Base-by-base conservation (phyloP, 768 basidiomycete species). In the Lentinula boryana region DNA sequence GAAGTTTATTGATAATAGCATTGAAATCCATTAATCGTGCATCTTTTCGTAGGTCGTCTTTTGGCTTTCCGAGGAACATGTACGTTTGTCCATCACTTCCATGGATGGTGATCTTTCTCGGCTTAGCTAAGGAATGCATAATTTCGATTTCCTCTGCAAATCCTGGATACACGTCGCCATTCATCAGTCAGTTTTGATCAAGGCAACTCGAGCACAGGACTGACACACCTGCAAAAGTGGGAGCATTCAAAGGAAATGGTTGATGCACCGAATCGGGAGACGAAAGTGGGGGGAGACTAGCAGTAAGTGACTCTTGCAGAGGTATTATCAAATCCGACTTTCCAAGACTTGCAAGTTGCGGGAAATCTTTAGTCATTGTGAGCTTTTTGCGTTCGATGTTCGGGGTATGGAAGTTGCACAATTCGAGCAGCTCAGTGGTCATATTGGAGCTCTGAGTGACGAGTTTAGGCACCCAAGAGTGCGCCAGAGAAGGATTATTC, bases 11-110 rank as follows among this genome's bases (percentile, higher is more conserved):
- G 74, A 99, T 95, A 73, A 99, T 95, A 3, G 91, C 84, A 68
- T 98, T 95, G 74, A 98, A 93, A 69, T 98, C 97, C 96, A 98
- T 98, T 58, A 99, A 73, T 5, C 97, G 84, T 0, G 95, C 95
- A 68, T 99, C 97, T 76, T 99, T 99, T 41, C 97, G 83, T 35
- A 99, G 79, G 73, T 99, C 97, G 70, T 99, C 97, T 72, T 94
- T 93, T 7, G 96, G 96, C 71, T 99, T 99, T 56, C 92, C 93
- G 6, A 99, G 79, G 78, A 98, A 98, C 74, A 86, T 87, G 75
- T 98, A 98, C 10, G 75, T 76, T 60, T 87, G 84, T 1, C 94
- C 94, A 68, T 98, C 85, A 64, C 84, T 88, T 0, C 93, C 95
- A 32, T 75, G 76, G 52, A 98, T 88, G 1, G 86, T 87, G 62